phyloP scores from a whole-genome alignment of 2,329 filamentous ascomycete genomes.

The Arachnopeziza araneosa region DNA sequence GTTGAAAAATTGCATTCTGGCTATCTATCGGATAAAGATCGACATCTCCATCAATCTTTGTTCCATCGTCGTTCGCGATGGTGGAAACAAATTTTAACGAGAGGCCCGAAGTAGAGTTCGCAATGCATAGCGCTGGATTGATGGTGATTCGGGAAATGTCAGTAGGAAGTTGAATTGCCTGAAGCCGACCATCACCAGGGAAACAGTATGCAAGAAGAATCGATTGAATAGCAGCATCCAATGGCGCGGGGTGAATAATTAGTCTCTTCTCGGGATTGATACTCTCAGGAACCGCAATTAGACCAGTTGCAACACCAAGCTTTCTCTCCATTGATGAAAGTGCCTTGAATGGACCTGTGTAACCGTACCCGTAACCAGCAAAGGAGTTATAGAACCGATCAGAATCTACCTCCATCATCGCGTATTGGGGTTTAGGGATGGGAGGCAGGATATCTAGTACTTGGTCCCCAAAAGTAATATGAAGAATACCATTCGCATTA shows the following conservation, averaged over 20 bases:
- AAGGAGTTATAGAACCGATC: conserved; percentile 16
- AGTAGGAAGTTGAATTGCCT: conserved; percentile 21
- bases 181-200: conserved; percentile 18
- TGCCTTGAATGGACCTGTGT: conserved; percentile 3
- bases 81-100: neutral
- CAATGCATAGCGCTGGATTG: neutral
- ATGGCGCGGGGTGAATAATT: conserved; percentile 47
- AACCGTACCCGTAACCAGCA: conserved; percentile 1
- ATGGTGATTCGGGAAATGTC: neutral
- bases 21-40: neutral
- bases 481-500: neutral
- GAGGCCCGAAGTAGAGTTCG: neutral
- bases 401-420: conserved; percentile 8
- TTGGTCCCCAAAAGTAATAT: neutral
- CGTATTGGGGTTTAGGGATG: neutral
- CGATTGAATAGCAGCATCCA: conserved; percentile 51
- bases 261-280: no score
- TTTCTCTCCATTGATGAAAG: conserved; percentile 11
- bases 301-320: conserved; percentile 6
- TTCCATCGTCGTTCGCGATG: neutral
- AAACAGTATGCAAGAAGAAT: conserved; percentile 31
- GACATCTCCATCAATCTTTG: neutral
- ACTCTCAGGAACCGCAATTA: neutral
- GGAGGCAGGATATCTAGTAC: neutral
- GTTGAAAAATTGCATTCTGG: neutral